Percentiles rank a stretch among this genome's conserved stretches.
These are phyloP conservation scores for Taxawa tesnikishii DNA, from an alignment of 2,329 filamentous ascomycete genomes.

Conservation along the genomic window DNA sequence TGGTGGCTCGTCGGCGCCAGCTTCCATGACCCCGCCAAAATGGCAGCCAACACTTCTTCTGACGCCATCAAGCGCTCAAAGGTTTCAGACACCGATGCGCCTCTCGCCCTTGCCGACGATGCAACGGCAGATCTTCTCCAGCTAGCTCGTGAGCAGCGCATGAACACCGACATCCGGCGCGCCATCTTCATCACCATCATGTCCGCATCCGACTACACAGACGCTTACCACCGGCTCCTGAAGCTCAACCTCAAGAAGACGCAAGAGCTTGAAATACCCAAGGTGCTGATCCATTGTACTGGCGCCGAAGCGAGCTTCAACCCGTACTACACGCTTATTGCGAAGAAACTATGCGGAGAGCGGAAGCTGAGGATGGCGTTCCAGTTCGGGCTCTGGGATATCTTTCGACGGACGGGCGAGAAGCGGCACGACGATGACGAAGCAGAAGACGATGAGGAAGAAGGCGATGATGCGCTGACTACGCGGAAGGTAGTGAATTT, in stretches of 20 bases:
- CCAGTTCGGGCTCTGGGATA: slow-evolving; percentile 74
- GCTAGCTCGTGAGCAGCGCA: slow-evolving; percentile 68
- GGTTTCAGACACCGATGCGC: slow-evolving; percentile 1
- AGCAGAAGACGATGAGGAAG: slow-evolving; percentile 38
- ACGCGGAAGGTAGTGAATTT: slow-evolving; percentile 53
- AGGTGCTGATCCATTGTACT: slow-evolving; percentile 77
- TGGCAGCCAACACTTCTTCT: background rate
- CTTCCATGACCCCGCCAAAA: slow-evolving; percentile 43
- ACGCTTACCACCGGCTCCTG: slow-evolving; percentile 66
- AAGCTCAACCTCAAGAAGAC: slow-evolving; percentile 78
- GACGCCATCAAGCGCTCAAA: background rate
- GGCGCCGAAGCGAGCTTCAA: slow-evolving; percentile 79
- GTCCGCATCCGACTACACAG: slow-evolving; percentile 70
- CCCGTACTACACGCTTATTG: slow-evolving; percentile 83
- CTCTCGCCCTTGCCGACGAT: slow-evolving; percentile 8
- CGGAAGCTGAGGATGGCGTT: slow-evolving; percentile 69
- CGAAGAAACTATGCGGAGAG: slow-evolving; percentile 56
- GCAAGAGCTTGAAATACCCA: slow-evolving; percentile 75
- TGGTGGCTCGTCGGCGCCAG: slow-evolving; percentile 99
- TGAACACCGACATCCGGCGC: slow-evolving; percentile 75
- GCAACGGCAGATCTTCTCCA: slow-evolving; percentile 51
- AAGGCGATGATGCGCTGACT: slow-evolving; percentile 30
- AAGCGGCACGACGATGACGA: slow-evolving; percentile 48
- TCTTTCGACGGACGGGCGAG: slow-evolving; percentile 80
- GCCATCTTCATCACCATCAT: slow-evolving; percentile 92